Evolutionary conservation across 164 flowering plant species (phyloP).

Genomic region (Tetrastigma voinierianum): DNA sequence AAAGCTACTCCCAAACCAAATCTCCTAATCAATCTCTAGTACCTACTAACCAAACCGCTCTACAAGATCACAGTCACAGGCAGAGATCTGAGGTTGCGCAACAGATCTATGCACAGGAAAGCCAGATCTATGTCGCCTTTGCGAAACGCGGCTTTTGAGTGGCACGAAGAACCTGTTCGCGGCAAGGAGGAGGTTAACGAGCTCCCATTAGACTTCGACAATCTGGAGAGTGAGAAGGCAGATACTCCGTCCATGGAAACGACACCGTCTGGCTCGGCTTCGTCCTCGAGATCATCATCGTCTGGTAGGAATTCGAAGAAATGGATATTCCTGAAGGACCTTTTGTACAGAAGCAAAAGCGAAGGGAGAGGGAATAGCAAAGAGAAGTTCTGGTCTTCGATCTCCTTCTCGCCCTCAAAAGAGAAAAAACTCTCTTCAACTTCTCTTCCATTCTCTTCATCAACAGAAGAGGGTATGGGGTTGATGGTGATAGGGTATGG

Average conservation of each 20-base stretch:
- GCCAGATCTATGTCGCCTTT: constrained; percentile 67
- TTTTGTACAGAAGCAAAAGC: constrained; percentile 48
- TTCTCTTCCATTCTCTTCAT: neutral
- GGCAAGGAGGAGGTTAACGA: constrained; percentile 5
- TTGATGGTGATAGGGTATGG: too few species aligned
- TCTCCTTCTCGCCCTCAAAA: constrained; percentile 13
- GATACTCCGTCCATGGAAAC: constrained; percentile 22
- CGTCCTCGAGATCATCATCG: constrained; percentile 42
- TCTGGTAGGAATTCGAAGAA: constrained; percentile 38
- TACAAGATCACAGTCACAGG: constrained; percentile 24
- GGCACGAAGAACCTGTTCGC: constrained; percentile 28
- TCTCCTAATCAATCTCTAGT: neutral
- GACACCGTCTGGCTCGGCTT: constrained; percentile 39
- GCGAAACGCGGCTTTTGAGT: constrained; percentile 22
- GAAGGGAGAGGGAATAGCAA: constrained; percentile 45
- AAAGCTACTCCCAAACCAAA: neutral
- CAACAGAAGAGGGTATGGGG: neutral
- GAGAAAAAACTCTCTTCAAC: neutral
- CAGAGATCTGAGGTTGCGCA: constrained; percentile 44
- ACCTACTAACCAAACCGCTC: constrained; percentile 3
- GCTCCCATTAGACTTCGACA: constrained; percentile 7
- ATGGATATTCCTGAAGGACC: constrained; percentile 41
- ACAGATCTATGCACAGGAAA: constrained; percentile 47
- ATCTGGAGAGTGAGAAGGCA: constrained; percentile 7
- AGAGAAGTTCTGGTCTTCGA: constrained; percentile 33